A percentile compares a stretch with the other conserved stretches of the same genome.
These are phyloP conservation scores for Torrubiella hemipterigena DNA, from an alignment of 2,329 filamentous ascomycete genomes.

Conservation along the genomic window DNA sequence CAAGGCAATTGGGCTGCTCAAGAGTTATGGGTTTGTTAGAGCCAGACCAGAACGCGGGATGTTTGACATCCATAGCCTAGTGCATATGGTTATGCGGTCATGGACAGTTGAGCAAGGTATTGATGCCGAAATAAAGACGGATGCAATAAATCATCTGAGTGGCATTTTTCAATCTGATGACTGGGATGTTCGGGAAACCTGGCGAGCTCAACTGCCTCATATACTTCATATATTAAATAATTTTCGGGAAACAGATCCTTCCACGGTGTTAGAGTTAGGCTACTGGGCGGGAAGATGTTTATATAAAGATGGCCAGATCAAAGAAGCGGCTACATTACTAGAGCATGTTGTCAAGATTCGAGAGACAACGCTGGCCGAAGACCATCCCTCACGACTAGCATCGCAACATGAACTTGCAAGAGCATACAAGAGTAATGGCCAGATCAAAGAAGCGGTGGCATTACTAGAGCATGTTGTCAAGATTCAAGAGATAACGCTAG, in stretches of 20 bases:
- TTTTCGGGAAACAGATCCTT: not conserved
- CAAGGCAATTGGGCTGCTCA: slow-evolving; percentile 1
- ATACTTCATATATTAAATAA: not conserved
- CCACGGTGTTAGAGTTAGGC: not conserved
- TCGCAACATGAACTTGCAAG: slow-evolving; percentile 4
- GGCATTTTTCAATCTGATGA: not conserved
- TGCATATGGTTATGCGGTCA: not conserved
- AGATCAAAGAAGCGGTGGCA: not conserved
- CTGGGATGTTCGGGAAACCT: slow-evolving; percentile 2
- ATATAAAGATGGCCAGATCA: not conserved
- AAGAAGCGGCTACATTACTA: slow-evolving; percentile 1
- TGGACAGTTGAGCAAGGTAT: not conserved
- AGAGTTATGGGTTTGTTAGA: slow-evolving; percentile 1
- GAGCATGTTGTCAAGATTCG: not conserved
- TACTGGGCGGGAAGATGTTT: slow-evolving; percentile 1
- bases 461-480: slow-evolving; percentile 3
- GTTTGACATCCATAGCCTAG: slow-evolving; percentile 2
- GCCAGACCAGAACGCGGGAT: not conserved
- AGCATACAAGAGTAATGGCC: slow-evolving; percentile 3
- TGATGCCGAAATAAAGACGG: not conserved
- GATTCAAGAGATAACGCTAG: slow-evolving; percentile 1
- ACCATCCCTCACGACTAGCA: slow-evolving; percentile 1
- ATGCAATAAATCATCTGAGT: not conserved
- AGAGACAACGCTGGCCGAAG: not conserved
- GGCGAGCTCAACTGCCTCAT: slow-evolving; percentile 2